These are phyloP conservation scores for Colletotrichum gloeosporioides DNA, from an alignment of 2,329 filamentous ascomycete genomes.

Conservation along the genomic window DNA sequence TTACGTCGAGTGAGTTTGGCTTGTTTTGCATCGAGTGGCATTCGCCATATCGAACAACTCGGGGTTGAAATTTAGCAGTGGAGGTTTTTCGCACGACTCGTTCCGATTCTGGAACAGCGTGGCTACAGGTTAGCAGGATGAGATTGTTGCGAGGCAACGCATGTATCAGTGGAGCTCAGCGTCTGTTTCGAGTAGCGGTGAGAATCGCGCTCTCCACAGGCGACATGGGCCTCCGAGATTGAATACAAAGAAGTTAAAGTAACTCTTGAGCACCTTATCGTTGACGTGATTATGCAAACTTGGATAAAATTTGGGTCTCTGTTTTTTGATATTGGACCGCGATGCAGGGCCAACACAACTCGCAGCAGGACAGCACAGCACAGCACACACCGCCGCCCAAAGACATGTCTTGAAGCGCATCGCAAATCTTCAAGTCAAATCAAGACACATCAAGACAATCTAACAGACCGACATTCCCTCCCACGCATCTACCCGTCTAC, in stretches of 20 bases:
- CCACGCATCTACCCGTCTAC: neutral
- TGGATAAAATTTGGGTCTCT: neutral
- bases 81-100: slow-evolving; percentile 14
- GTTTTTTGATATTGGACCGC: neutral
- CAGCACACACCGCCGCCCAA: neutral
- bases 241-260: slow-evolving; percentile 20
- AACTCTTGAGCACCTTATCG: neutral
- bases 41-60: neutral
- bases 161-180: slow-evolving; percentile 5
- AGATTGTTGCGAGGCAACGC: slow-evolving; percentile 20
- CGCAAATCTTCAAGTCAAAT: neutral
- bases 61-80: slow-evolving; percentile 8
- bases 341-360: neutral
- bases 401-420: neutral
- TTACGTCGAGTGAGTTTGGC: neutral
- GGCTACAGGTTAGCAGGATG: slow-evolving; percentile 20
- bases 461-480: neutral
- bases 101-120: slow-evolving; percentile 10
- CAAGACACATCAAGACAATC: neutral
- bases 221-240: slow-evolving; percentile 7
- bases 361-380: neutral
- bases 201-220: slow-evolving; percentile 9
- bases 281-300: neutral
- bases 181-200: slow-evolving; percentile 15
- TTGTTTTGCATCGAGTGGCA: neutral